Percentiles rank a stretch among this genome's conserved stretches.
Evolutionary conservation across 2,329 filamentous ascomycete genomes (phyloP).

Genomic region (Sclerotinia glacialis): DNA sequence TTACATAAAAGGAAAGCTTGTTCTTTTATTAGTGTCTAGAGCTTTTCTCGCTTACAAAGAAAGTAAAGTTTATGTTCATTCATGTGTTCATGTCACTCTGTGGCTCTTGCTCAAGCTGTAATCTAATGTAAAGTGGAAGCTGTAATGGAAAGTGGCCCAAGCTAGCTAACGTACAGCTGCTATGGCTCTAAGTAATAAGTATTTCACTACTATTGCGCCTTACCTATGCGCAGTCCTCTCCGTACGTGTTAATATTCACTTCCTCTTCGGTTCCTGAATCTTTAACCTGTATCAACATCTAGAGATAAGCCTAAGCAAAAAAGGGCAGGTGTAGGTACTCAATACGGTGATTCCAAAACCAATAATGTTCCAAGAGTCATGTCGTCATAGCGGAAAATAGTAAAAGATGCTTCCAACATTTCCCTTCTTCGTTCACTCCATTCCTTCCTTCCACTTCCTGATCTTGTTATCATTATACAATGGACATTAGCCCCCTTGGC

Average conservation of each 20-base stretch:
- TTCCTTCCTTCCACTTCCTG: neutral
- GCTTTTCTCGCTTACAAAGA: constrained; percentile 8
- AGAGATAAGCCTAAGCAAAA: neutral
- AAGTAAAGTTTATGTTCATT: too few species aligned
- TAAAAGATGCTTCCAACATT: neutral
- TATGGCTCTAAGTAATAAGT: too few species aligned
- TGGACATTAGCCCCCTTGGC: constrained; percentile 31
- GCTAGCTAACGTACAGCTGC: neutral
- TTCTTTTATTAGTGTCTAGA: neutral
- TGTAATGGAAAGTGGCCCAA: neutral
- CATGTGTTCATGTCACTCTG: neutral
- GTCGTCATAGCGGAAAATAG: constrained; percentile 10
- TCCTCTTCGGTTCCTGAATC: neutral
- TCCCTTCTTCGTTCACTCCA: too few species aligned
- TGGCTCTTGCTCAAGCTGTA: constrained; percentile 15
- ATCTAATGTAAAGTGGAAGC: neutral
- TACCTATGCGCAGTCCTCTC: neutral
- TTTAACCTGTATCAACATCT: neutral
- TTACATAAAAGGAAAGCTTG: neutral
- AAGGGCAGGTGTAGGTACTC: neutral
- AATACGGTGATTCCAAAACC: neutral
- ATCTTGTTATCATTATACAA: constrained; percentile 10
- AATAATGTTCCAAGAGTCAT: constrained; percentile 8
- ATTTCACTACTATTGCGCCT: neutral
- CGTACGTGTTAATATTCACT: neutral